Base-by-base conservation (phyloP, 2,329 filamentous ascomycete species). In the Chaetomiaceae sp. region DNA sequence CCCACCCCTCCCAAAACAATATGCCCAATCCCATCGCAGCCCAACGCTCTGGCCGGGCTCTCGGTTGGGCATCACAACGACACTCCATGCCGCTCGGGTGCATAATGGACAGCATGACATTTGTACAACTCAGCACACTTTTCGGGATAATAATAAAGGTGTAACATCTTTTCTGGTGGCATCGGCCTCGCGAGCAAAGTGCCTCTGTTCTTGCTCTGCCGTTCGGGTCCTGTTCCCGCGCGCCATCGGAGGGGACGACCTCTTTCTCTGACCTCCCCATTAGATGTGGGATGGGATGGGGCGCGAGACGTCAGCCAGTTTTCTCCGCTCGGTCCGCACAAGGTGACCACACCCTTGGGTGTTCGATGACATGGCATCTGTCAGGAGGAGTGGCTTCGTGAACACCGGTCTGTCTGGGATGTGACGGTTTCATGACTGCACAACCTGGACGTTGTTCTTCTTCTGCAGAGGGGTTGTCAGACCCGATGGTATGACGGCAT, bases 361-460 rank as follows among this genome's bases (percentile, higher is more conserved):
- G 23, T 34, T 8, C 53, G 56, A 58, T 59, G 57, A 60, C 57
- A 58, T 57, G 57, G 51, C 54, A 46, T 23, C 34, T 16, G 17
- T n/a, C n/a, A n/a, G n/a, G n/a, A n/a, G 45, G 45, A 27, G 17
- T 37, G 47, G 16, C 35, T 21, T 20, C 14, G 25, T 20, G 23
- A 19, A 40, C 41, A 23, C 37, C 7, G 30, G 46, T 7, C 19
- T 33, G 4, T 25, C 17, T 17, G 5, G 25, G 14, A 19, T 5
- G 43, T 38, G 40, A 30, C 30, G 13, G 21, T 57, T 56, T 76
- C 68, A 86, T 70, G 87, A 86, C 72, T 90, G 86, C 55, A 93
- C 87, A 57, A 92, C 85, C 67, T 92, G 87, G 45, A 93, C 81
- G 64, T 92, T 92, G 72, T 93, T 89, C 81, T 90, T 91, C 70